These are phyloP conservation scores for Borealophlyctis nickersoniae DNA, from an alignment of 192 early-diverging fungal species.

Conservation along the genomic window DNA sequence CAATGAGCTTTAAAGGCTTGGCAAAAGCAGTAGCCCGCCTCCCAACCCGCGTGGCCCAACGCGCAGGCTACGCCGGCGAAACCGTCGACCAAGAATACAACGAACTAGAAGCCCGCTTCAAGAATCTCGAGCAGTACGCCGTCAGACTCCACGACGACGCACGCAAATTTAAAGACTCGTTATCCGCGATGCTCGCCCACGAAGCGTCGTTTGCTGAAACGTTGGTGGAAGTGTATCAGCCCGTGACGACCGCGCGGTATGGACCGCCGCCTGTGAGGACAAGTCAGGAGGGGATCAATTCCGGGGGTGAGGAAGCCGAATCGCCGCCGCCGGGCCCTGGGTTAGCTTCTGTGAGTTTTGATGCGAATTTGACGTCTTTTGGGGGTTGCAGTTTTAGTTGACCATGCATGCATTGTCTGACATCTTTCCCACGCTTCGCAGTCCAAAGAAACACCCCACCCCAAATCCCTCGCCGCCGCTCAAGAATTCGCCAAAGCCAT, in stretches of 20 bases:
- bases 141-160: slow-evolving; percentile 63
- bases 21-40: slow-evolving; percentile 76
- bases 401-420: no score
- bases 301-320: slow-evolving; percentile 29
- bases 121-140: slow-evolving; percentile 55
- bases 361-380: no score
- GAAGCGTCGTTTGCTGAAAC: slow-evolving; percentile 57
- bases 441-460: slow-evolving; percentile 22
- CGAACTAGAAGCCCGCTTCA: slow-evolving; percentile 57
- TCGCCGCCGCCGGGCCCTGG: not conserved
- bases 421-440: not conserved
- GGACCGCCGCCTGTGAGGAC: not conserved
- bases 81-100: slow-evolving; percentile 68
- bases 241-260: slow-evolving; percentile 39
- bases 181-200: slow-evolving; percentile 53
- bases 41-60: slow-evolving; percentile 70
- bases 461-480: slow-evolving; percentile 32
- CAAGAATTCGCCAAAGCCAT: slow-evolving; percentile 54
- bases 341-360: no score
- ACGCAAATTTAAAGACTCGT: slow-evolving; percentile 60
- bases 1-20: slow-evolving; percentile 72
- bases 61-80: slow-evolving; percentile 51
- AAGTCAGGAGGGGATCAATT: slow-evolving; percentile 35
- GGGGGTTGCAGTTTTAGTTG: no score
- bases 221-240: slow-evolving; percentile 53